phyloP scores from a whole-genome alignment of 768 basidiomycete species.

The Leccinum uliginosum region DNA sequence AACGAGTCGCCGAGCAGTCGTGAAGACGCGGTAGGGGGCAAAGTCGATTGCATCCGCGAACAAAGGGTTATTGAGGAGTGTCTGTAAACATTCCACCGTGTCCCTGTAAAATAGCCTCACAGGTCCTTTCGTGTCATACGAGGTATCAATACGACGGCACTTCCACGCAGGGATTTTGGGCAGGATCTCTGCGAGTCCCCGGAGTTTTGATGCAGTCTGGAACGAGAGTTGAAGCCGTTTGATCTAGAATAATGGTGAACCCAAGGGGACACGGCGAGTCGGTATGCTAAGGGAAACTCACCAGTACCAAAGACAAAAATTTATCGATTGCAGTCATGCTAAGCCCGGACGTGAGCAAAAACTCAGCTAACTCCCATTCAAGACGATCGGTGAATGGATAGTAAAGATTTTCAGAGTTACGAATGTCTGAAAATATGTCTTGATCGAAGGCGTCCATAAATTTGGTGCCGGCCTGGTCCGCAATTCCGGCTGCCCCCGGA shows the following conservation, averaged over 20 bases:
- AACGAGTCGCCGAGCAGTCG: background rate
- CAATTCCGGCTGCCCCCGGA: background rate
- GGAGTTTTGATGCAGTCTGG: constrained; percentile 15
- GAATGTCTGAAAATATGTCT: background rate
- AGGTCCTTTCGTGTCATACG: background rate
- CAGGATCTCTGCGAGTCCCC: background rate
- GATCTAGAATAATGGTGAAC: background rate
- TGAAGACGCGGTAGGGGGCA: background rate
- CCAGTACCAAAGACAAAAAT: background rate
- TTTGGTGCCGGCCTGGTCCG: background rate
- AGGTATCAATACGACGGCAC: background rate
- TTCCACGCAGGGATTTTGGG: background rate
- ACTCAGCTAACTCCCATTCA: background rate
- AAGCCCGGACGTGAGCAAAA: background rate
- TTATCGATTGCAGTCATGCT: background rate
- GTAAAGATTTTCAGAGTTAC: no score
- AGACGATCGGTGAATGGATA: background rate
- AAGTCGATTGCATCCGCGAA: constrained; percentile 2
- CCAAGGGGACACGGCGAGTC: background rate
- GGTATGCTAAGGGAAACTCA: background rate
- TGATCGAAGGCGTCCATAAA: background rate
- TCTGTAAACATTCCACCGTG: background rate
- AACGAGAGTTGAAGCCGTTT: constrained; percentile 18
- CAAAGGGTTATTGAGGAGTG: background rate
- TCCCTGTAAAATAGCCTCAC: background rate